A percentile compares a stretch with the other conserved stretches of the same genome.
These are phyloP conservation scores for Amoeboaphelidium protococcarum DNA, from an alignment of 371 early-diverging fungal genomes.

Conservation along the genomic window DNA sequence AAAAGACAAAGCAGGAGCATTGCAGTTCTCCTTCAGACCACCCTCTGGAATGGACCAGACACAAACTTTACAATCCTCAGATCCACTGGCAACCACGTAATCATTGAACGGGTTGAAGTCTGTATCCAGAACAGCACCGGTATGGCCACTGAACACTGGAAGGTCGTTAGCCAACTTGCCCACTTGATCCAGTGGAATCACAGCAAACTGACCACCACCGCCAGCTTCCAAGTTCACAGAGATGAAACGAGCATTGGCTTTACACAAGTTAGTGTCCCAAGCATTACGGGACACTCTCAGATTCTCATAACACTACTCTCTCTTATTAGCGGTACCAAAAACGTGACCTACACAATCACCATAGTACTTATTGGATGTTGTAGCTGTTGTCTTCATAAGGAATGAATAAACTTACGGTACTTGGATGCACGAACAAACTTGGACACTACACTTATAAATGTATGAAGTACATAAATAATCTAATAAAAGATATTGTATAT, in stretches of 20 bases:
- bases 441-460: no score
- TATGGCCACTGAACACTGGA: conserved; percentile 73
- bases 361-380: no score
- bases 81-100: conserved; percentile 49
- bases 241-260: conserved; percentile 73
- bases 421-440: conserved; percentile 50
- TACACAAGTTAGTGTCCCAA: conserved; percentile 89
- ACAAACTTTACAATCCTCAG: conserved; percentile 84
- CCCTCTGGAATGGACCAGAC: conserved; percentile 74
- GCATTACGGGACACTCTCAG: conserved; percentile 59
- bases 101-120: conserved; percentile 94
- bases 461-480: no score
- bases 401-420: conserved; percentile 9
- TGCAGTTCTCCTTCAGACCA: conserved; percentile 16
- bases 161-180: conserved; percentile 64
- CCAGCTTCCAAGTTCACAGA: conserved; percentile 83
- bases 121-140: conserved; percentile 82
- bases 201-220: conserved; percentile 92
- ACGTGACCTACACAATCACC: conserved; percentile 42
- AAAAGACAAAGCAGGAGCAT: conserved; percentile 1
- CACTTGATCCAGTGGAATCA: conserved; percentile 45
- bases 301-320: conserved; percentile 80
- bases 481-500: no score
- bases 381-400: not conserved
- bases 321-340: conserved; percentile 64